Percentiles rank a stretch among this genome's conserved stretches.
phyloP scores from a whole-genome alignment of 495 filamentous ascomycete genomes.

The Aspergillus olivimuriae region DNA sequence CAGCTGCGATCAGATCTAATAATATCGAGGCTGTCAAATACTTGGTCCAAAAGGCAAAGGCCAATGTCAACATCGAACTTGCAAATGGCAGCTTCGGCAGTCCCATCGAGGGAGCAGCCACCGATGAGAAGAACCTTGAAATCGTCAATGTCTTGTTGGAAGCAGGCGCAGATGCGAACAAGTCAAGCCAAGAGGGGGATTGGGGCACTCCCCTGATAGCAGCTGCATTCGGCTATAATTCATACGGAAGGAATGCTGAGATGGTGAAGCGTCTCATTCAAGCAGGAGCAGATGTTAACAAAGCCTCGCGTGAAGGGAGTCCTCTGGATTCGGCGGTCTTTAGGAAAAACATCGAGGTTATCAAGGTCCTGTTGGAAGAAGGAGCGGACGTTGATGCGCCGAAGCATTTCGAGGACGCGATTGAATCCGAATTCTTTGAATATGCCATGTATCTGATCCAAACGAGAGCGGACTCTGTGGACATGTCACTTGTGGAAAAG shows the following conservation, averaged over 20 bases:
- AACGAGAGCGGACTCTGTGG: not conserved
- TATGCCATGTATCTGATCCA: not conserved
- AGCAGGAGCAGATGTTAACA: not conserved
- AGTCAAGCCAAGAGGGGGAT: not conserved
- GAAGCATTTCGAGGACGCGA: not conserved
- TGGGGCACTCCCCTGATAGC: not conserved
- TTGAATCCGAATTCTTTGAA: not conserved
- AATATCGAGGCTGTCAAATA: slow-evolving; percentile 15
- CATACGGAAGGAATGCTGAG: not conserved
- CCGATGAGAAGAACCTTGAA: not conserved
- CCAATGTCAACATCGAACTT: slow-evolving; percentile 18
- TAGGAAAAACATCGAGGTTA: not conserved
- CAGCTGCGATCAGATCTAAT: not conserved
- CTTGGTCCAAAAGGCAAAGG: slow-evolving; percentile 20
- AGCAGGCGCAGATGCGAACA: not conserved
- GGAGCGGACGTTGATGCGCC: not conserved
- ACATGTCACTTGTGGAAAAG: not conserved
- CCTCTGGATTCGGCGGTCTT: not conserved
- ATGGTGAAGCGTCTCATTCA: not conserved
- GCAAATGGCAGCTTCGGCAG: not conserved
- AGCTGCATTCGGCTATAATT: not conserved
- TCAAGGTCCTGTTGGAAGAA: not conserved
- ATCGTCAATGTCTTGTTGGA: not conserved
- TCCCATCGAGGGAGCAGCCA: not conserved
- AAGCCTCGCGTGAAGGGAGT: not conserved